Evolutionary conservation across 805 yeast genomes (phyloP).

Genomic region (Saccharomyces paradoxus): DNA sequence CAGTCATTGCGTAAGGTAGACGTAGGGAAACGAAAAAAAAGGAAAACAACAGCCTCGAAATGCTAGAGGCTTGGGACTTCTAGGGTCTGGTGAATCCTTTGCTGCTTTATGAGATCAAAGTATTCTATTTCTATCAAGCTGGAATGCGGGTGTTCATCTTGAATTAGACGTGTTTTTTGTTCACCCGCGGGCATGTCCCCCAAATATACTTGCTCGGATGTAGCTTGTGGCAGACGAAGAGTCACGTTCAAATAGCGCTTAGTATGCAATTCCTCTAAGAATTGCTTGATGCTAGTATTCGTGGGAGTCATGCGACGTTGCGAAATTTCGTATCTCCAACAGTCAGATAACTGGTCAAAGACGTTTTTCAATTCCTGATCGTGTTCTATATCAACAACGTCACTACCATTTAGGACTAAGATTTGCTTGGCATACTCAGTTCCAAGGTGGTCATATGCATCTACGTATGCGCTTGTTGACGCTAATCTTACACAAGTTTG

Average conservation of each 20-base stretch:
- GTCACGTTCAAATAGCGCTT: not conserved
- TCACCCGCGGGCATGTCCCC: not conserved
- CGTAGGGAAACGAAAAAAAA: not conserved
- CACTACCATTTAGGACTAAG: not conserved
- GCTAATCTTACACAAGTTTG: slow-evolving; percentile 20
- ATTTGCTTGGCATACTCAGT: not conserved
- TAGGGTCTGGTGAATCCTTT: not conserved
- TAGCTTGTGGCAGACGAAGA: not conserved
- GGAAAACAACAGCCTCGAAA: not conserved
- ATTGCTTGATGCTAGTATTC: not conserved
- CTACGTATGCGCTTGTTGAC: not conserved
- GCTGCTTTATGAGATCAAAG: not conserved
- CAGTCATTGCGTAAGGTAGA: not conserved
- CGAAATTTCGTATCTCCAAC: not conserved
- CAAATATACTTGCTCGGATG: not conserved
- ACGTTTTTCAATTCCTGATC: not conserved
- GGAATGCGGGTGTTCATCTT: not conserved
- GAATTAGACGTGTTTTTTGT: not conserved
- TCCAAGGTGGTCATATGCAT: not conserved
- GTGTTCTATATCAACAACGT: not conserved
- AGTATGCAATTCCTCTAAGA: not conserved
- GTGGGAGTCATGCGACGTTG: not conserved
- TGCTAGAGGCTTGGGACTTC: not conserved
- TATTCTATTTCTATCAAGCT: not conserved
- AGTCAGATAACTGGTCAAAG: not conserved